phyloP scores from a whole-genome alignment of 1,139 yeast genomes.

The Yamadazyma blattariae region DNA sequence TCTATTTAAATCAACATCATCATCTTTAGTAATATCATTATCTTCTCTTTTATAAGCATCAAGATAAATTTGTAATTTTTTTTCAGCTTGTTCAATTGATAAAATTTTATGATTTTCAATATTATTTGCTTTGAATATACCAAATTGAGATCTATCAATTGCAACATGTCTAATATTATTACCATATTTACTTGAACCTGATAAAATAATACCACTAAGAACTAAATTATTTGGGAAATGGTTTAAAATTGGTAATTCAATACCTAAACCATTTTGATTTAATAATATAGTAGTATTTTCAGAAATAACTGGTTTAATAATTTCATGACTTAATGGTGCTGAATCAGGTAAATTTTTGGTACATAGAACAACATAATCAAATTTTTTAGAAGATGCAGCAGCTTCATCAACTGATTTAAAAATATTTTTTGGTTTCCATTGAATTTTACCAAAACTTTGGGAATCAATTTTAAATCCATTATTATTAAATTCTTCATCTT shows the following conservation, averaged over 20 bases:
- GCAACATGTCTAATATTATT: conserved; percentile 54
- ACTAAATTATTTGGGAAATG: conserved; percentile 58
- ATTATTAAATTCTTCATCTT: conserved; percentile 48
- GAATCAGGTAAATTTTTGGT: conserved; percentile 77
- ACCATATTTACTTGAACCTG: conserved; percentile 56
- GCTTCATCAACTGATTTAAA: conserved; percentile 47
- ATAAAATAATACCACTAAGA: conserved; percentile 67
- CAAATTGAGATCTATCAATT: conserved; percentile 53
- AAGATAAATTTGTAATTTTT: conserved; percentile 40
- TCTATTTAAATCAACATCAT: conserved; percentile 51
- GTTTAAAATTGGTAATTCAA: conserved; percentile 58
- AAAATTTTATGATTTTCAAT: too few species aligned
- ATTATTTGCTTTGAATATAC: conserved; percentile 41
- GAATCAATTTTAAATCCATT: conserved; percentile 63
- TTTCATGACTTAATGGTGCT: conserved; percentile 50
- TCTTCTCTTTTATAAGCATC: conserved; percentile 45
- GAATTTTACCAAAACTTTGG: conserved; percentile 54
- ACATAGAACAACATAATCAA: conserved; percentile 65
- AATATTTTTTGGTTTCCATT: conserved; percentile 54
- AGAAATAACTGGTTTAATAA: conserved; percentile 55
- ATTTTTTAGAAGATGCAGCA: conserved; percentile 34
- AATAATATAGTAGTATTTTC: conserved; percentile 54
- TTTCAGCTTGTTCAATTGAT: conserved; percentile 16
- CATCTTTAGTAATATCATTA: conserved; percentile 40
- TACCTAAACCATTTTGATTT: conserved; percentile 73